Conservation (phyloP, 257 asterid genomes). For the Fraxinus anomala region DNA sequence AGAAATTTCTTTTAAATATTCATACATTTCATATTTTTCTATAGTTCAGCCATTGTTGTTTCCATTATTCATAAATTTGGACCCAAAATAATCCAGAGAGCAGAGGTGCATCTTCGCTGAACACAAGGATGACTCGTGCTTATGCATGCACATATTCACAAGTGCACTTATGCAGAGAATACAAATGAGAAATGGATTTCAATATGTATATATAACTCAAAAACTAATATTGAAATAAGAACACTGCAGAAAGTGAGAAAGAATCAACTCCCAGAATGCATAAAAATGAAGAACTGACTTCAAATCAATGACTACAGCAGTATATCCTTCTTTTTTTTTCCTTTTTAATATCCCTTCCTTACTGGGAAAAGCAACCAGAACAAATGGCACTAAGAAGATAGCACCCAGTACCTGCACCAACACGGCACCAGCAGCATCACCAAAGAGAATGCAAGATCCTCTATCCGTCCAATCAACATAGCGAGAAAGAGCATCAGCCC, state of each 20-base stretch:
- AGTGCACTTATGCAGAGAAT: neutral
- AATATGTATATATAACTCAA: no score
- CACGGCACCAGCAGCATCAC: constrained; percentile 98
- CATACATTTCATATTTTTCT: neutral
- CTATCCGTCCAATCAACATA: constrained; percentile 95
- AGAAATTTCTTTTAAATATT: neutral
- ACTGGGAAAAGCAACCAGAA: no score
- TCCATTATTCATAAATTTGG: neutral
- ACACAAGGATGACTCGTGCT: neutral
- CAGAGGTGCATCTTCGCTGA: neutral
- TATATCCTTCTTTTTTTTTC: no score
- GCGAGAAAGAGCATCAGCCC: constrained; percentile 96
- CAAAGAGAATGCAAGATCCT: constrained; percentile 97
- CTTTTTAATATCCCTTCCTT: no score
- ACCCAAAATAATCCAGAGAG: neutral
- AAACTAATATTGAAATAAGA: neutral
- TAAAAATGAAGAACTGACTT: neutral
- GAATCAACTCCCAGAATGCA: neutral
- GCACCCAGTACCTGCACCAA: constrained; percentile 63
- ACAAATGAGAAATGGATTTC: neutral
- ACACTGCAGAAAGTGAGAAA: neutral
- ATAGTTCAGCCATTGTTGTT: neutral
- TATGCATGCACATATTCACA: neutral
- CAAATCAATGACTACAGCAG: neutral
- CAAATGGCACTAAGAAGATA: neutral